These are phyloP conservation scores for Blastobotrys capitulatus DNA, from an alignment of 1,139 yeast species.

Conservation along the genomic window DNA sequence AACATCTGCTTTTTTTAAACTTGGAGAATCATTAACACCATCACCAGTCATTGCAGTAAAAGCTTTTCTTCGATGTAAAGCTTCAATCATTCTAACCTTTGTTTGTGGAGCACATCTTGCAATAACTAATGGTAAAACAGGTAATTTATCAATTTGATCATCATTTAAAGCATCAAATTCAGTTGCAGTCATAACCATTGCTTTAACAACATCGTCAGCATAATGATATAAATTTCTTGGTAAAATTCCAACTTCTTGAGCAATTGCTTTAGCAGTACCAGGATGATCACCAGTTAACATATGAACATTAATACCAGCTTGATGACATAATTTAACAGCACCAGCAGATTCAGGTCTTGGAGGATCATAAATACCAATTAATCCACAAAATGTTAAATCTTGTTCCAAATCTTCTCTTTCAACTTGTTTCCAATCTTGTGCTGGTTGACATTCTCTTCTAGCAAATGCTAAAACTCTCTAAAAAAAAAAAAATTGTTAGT, in stretches of 20 bases:
- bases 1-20: constrained; percentile 91
- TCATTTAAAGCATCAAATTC: constrained; percentile 65
- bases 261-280: constrained; percentile 86
- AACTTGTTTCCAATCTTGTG: constrained; percentile 12
- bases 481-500: not conserved
- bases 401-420: constrained; percentile 30
- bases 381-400: constrained; percentile 70
- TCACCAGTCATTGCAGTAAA: constrained; percentile 99
- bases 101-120: constrained; percentile 98
- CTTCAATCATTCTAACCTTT: constrained; percentile 85
- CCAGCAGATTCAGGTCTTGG: constrained; percentile 79
- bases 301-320: constrained; percentile 91
- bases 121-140: constrained; percentile 75
- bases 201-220: constrained; percentile 52
- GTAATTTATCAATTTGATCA: constrained; percentile 58
- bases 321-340: constrained; percentile 67
- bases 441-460: constrained; percentile 51
- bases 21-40: constrained; percentile 98
- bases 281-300: constrained; percentile 98
- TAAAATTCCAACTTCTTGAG: constrained; percentile 89
- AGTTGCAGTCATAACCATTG: constrained; percentile 79
- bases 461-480: constrained; percentile 65
- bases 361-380: constrained; percentile 94
- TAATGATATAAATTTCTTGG: constrained; percentile 66
- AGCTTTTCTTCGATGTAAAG: constrained; percentile 87